A percentile compares a stretch with the other conserved stretches of the same genome.
These are phyloP conservation scores for Metschnikowia rubicola DNA, from an alignment of 805 yeast genomes.

Conservation along the genomic window DNA sequence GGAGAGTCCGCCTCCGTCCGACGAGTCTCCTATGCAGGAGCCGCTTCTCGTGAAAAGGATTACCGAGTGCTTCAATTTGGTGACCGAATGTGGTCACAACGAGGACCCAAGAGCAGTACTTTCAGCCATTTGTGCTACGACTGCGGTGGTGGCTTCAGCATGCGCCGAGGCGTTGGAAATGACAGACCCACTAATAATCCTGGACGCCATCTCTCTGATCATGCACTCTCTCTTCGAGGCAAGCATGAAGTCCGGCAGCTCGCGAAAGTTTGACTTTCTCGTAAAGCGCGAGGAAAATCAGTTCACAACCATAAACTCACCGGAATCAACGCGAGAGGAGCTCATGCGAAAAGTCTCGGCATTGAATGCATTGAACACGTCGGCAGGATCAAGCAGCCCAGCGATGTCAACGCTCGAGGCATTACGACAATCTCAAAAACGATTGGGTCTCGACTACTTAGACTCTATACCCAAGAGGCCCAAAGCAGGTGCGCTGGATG, in stretches of 20 bases:
- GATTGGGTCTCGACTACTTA: not conserved
- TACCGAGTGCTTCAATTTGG: constrained; percentile 35
- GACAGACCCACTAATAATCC: constrained; percentile 5
- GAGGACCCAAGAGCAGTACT: constrained; percentile 31
- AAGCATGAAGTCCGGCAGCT: constrained; percentile 11
- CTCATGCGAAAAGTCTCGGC: constrained; percentile 1
- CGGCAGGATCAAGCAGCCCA: not conserved
- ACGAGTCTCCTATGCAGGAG: constrained; percentile 20
- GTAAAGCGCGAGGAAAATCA: constrained; percentile 6
- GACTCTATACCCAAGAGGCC: not conserved
- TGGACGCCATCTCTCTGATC: constrained; percentile 10
- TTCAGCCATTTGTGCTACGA: constrained; percentile 24
- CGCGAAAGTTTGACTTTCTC: constrained; percentile 13
- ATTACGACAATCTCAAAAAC: constrained; percentile 3
- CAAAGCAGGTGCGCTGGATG: not conserved
- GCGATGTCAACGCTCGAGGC: constrained; percentile 1
- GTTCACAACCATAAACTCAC: not conserved
- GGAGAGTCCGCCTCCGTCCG: constrained; percentile 3
- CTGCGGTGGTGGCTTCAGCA: constrained; percentile 15
- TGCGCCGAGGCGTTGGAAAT: constrained; percentile 4
- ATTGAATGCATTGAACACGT: not conserved
- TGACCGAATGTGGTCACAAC: constrained; percentile 29
- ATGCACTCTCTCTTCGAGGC: constrained; percentile 11
- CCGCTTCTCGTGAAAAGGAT: constrained; percentile 24
- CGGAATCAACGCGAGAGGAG: constrained; percentile 2